Conservation (phyloP, 192 early-diverging fungal species). For the Backusella sp. region DNA sequence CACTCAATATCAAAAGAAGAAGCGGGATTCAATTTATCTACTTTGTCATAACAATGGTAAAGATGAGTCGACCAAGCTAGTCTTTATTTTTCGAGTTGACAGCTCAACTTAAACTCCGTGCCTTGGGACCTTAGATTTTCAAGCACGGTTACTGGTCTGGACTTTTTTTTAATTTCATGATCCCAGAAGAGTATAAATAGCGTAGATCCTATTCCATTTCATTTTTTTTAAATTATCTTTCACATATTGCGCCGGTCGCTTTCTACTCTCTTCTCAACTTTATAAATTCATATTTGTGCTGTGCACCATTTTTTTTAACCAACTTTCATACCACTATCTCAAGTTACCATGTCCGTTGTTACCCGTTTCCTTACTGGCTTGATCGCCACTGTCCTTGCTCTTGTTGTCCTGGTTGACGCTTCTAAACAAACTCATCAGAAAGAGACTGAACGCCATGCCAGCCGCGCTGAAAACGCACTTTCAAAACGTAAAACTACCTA, state of each 20-base stretch:
- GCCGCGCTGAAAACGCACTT: neutral
- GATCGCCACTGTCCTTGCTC: conserved; percentile 6
- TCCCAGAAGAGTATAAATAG: neutral
- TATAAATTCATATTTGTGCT: neutral
- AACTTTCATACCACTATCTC: neutral
- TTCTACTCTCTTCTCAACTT: neutral
- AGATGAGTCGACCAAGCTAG: neutral
- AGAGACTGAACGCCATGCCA: neutral
- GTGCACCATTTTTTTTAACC: neutral
- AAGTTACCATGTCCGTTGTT: neutral
- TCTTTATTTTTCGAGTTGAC: neutral
- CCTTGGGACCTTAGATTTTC: neutral
- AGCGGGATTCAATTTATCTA: neutral
- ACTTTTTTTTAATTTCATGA: neutral
- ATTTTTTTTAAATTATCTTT: neutral
- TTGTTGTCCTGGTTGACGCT: conserved; percentile 5
- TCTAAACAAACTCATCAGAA: neutral
- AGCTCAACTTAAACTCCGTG: neutral
- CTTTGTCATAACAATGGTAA: neutral
- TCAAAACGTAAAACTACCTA: neutral
- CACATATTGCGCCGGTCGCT: conserved; percentile 2
- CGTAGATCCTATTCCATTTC: neutral
- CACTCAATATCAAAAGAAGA: neutral
- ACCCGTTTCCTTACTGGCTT: neutral
- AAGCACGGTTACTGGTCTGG: neutral